Evolutionary conservation across 441 rosid species (phyloP), one percentile per base, ranked within the genome.

Genomic region (Breynia disticha): DNA sequence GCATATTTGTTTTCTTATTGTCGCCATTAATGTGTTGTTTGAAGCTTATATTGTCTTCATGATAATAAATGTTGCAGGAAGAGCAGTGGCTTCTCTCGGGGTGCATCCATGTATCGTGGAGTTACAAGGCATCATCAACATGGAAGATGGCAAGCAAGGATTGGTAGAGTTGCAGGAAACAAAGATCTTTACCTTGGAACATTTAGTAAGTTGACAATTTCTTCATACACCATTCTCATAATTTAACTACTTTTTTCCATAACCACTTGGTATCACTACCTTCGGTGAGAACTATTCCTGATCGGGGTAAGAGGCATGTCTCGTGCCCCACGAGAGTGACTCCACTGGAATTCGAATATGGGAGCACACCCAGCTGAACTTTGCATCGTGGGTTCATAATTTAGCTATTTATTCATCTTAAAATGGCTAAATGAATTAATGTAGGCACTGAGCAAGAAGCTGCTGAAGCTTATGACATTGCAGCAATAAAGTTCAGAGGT

Each of bases 181-280:
- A 93, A 93, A 73, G 98, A 93, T 76, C 97, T 93, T 52, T 93
- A 93, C 70, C 57, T 93, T n/a, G 98, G 98, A 75, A 93, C 98
- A 19, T 93, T 93, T 71, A 86, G 98, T 89, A 76, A 79, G 97
- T 60, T 46, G 20, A 49, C 54, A 2, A 19, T 18, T 52, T 44
- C 1, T 43, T 8, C 4, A n/a, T 21, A 9, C 9, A 0, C 11
- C 24, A 21, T 11, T 28, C 38, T 32, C 16, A 48, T 1, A 56
- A 11, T 9, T 15, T n/a, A 15, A 39, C 15, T 39, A 4, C 12
- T 39, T 3, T 2, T 13, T 4, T 39, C 15, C 43, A n/a, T n/a
- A n/a, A n/a, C n/a, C n/a, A n/a, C n/a, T n/a, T n/a, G n/a, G n/a
- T n/a, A n/a, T n/a, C n/a, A n/a, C n/a, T n/a, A n/a, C n/a, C n/a